Base-by-base conservation (phyloP, 164 flowering plant species). In the Santalum album region DNA sequence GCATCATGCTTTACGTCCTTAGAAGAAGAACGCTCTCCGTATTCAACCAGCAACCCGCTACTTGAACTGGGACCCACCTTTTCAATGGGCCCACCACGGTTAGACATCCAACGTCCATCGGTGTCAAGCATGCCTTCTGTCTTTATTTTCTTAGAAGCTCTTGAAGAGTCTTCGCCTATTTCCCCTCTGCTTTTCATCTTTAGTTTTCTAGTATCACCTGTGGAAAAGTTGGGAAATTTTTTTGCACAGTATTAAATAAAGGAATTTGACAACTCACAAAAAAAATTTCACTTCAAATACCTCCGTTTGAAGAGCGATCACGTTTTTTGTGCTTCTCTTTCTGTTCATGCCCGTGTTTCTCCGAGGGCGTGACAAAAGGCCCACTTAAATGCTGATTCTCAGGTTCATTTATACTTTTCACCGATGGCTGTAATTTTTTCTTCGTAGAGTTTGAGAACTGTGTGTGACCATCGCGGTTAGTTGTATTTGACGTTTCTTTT, bases 131-230 rank as follows among this genome's bases (percentile, higher is more conserved):
- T 35, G 17, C 48, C 67, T 40, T 67, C 84, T 25, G 54, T 65
- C 81, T 75, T 85, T 7, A 56, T 47, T 70, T 86, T 89, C 82
- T 92, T 89, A 51, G 79, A 69, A 42, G 62, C 59, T 64, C 54
- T 73, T 54, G 44, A 58, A 65, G 23, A 54, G 56, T 75, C 81
- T 59, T 61, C 73, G 54, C 71, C 74, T 45, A 54, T 20, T 21
- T 50, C 76, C 64, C 79, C 69, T 75, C 71, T 75, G 62, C 59
- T 61, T 52, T 74, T 79, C 34, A 55, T 40, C 67, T 75, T 84
- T 44, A 57, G 57, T 55, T 57, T 68, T 62, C 64, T 77, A 17
- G 51, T 44, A 57, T 69, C 76, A 75, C 82, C 96, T 86, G 71
- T 56, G 29, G 56, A 58, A 9, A 11, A 38, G 40, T 18, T 26